Conservation (phyloP, 2,329 filamentous ascomycete genomes). For the Epichloe coenophiala region DNA sequence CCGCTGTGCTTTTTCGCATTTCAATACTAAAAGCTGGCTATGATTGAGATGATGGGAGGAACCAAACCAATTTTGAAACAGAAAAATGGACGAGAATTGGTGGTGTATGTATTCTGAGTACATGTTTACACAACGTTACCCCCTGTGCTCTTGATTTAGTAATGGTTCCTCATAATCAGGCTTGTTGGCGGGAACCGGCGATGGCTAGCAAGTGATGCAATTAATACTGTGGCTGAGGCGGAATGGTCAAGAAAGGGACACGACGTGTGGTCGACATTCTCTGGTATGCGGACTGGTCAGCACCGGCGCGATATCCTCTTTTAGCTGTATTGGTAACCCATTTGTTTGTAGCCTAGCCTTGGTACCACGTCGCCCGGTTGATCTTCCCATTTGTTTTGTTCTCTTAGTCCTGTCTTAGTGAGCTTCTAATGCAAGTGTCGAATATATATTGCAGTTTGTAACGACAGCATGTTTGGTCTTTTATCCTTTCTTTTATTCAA, state of each 20-base stretch:
- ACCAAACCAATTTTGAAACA: constrained; percentile 6
- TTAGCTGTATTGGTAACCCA: constrained; percentile 15
- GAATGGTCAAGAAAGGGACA: constrained; percentile 3
- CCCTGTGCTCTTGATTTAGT: constrained; percentile 2
- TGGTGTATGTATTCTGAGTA: constrained; percentile 4
- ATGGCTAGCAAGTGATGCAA: constrained; percentile 8
- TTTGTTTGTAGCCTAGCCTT: constrained; percentile 16
- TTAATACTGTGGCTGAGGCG: constrained; percentile 5
- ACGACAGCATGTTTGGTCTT: not conserved
- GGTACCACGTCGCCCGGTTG: constrained; percentile 9
- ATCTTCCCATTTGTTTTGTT: constrained; percentile 28
- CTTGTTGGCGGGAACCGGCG: constrained; percentile 3
- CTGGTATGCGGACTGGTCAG: constrained; percentile 7
- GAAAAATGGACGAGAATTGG: constrained; percentile 7
- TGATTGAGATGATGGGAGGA: constrained; percentile 20
- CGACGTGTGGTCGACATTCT: constrained; percentile 9
- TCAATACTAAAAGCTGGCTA: constrained; percentile 15
- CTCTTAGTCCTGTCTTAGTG: constrained; percentile 40
- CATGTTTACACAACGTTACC: not conserved
- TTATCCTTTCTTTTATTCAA: not conserved
- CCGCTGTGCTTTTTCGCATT: constrained; percentile 16
- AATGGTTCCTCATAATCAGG: constrained; percentile 1
- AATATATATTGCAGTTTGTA: constrained; percentile 22
- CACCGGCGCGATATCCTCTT: constrained; percentile 6
- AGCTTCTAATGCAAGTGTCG: constrained; percentile 52